Base-by-base conservation (phyloP, 805 yeast species). In the Wickerhamiella qilinensis region DNA sequence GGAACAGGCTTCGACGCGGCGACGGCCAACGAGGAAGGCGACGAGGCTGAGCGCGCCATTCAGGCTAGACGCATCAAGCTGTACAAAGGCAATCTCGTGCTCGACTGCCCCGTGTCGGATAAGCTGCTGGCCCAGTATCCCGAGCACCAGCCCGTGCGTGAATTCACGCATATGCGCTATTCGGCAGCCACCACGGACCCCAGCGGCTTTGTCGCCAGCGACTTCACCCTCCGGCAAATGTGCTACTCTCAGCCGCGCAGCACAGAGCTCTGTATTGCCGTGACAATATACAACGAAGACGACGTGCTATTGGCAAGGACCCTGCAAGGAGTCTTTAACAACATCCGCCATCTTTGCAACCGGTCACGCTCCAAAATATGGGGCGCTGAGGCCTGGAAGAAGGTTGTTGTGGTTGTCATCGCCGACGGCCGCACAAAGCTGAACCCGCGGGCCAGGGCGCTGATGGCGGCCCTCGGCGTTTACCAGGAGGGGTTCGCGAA, bases 381-480 rank as follows among this genome's bases (percentile, higher is more conserved):
- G 98, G 97, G 97, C n/a, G 74, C 74, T 33, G 93, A 83, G 41
- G 75, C 93, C 1, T 88, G 97, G 97, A 84, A 86, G 49, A 88
- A 84, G 52, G 75, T 88, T 25, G 94, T 84, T 9, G 91, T 91
- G 16, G 73, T 83, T 47, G 72, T 88, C 22, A 86, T 88, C 12
- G 79, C 86, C 43, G 98, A 88, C 60, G 98, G 98, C 43, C 74
- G 97, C 51, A 70, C 74, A 12, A 83, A 85, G 48, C 73, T 88
- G 41, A 69, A 83, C 56, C 80, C 80, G 34, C 67, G 86, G 36
- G 71, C 95, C 0, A 71, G 76, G 51, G 85, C 86, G 7, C 63
- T 88, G 22, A 63, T 88, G 55, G 79, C 91, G 12, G 81, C 94
- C 2, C 56, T 88, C 38, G 98, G 98, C 19, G 79, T 80, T 30